Conservation (phyloP, 2,329 filamentous ascomycete genomes). For the Ustulina deusta region DNA sequence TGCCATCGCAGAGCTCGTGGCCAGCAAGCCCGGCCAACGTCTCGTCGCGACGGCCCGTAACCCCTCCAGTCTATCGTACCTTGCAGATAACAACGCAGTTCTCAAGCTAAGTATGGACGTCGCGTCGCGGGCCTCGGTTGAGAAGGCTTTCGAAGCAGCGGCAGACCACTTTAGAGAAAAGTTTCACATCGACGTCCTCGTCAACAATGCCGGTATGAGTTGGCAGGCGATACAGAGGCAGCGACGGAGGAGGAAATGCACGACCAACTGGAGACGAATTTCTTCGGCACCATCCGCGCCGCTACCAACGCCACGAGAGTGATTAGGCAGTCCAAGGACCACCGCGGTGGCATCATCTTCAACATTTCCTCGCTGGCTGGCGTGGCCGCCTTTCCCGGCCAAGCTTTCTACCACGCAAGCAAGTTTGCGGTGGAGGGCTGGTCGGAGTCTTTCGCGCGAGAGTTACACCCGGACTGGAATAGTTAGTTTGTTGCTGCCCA, state of each 20-base stretch:
- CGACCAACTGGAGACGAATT: slow-evolving; percentile 36
- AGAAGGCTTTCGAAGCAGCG: slow-evolving; percentile 28
- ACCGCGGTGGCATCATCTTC: slow-evolving; percentile 33
- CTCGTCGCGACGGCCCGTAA: slow-evolving; percentile 37
- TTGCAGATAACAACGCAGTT: slow-evolving; percentile 20
- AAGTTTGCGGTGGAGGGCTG: slow-evolving; percentile 38
- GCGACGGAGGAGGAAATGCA: slow-evolving; percentile 35
- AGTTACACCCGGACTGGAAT: slow-evolving; percentile 38
- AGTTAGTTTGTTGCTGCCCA: slow-evolving; percentile 25
- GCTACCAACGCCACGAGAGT: slow-evolving; percentile 24
- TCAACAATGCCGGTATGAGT: slow-evolving; percentile 39
- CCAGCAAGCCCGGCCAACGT: slow-evolving; percentile 31
- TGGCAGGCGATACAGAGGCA: slow-evolving; percentile 34
- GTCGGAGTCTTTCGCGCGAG: slow-evolving; percentile 38
- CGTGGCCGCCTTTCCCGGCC: slow-evolving; percentile 32
- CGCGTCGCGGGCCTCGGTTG: slow-evolving; percentile 16
- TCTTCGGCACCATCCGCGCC: slow-evolving; percentile 35
- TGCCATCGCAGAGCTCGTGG: slow-evolving; percentile 33
- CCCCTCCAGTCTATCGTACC: slow-evolving; percentile 26
- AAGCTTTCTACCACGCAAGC: slow-evolving; percentile 37
- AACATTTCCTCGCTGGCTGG: slow-evolving; percentile 39
- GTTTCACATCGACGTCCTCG: slow-evolving; percentile 35
- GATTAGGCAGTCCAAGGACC: slow-evolving; percentile 27
- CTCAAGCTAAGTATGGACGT: slow-evolving; percentile 34
- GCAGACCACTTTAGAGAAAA: slow-evolving; percentile 22